These are phyloP conservation scores for Triangularia verruculosa DNA, from an alignment of 2,329 filamentous ascomycete genomes.

Conservation along the genomic window DNA sequence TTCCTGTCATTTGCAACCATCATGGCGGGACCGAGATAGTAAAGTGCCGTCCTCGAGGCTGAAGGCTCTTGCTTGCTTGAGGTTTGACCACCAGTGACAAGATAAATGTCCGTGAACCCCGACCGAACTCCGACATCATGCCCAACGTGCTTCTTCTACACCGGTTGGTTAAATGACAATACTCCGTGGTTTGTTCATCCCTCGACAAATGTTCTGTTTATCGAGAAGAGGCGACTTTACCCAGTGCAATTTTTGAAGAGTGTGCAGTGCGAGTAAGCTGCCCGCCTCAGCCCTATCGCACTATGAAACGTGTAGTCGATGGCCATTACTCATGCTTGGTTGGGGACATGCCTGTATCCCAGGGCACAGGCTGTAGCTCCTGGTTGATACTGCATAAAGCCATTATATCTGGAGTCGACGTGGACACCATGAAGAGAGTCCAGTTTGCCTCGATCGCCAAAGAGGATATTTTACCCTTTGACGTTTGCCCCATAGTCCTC, in stretches of 20 bases:
- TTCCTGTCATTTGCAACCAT: neutral
- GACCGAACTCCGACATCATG: neutral
- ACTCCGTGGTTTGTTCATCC: neutral
- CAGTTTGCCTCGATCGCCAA: conserved; percentile 29
- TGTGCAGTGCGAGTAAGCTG: neutral
- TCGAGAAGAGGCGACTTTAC: neutral
- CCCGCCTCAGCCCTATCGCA: neutral
- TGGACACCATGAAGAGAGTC: conserved; percentile 33
- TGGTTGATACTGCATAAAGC: conserved; percentile 58
- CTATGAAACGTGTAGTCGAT: neutral
- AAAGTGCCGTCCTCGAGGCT: neutral
- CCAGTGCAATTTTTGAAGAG: neutral
- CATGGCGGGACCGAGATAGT: neutral
- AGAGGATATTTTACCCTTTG: conserved; percentile 55
- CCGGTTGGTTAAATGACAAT: neutral
- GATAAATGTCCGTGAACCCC: neutral
- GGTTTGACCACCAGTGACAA: too few species aligned
- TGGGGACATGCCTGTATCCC: conserved; percentile 48
- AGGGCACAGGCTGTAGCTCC: conserved; percentile 51
- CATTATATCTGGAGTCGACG: conserved; percentile 24
- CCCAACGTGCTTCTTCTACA: neutral
- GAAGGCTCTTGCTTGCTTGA: neutral
- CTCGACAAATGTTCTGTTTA: neutral
- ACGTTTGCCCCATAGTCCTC: conserved; percentile 57
- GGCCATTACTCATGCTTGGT: neutral